Evolutionary conservation across 331 rosid species (phyloP).

Genomic region (Malus hybrid): DNA sequence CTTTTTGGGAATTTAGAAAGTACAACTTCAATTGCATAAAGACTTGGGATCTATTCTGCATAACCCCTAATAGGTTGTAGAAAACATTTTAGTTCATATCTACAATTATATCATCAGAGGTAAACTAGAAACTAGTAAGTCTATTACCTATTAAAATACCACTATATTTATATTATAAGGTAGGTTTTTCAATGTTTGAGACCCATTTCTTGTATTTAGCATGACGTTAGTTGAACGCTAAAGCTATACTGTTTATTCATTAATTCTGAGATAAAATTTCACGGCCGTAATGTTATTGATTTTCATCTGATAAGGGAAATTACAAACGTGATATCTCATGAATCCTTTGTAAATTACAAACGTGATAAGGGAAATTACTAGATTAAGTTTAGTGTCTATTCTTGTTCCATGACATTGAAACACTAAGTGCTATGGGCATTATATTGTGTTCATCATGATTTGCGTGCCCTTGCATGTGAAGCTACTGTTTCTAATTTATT

Average conservation of each 20-base stretch:
- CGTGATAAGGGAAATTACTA: too few species aligned
- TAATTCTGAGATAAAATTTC: background rate
- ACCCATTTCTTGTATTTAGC: background rate
- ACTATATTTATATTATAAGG: background rate
- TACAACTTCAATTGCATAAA: background rate
- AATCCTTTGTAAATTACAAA: background rate
- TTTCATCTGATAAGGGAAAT: background rate
- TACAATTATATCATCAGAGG: background rate
- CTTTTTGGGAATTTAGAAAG: slow-evolving; percentile 5
- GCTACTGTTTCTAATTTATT: slow-evolving; percentile 1
- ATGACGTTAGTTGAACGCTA: background rate
- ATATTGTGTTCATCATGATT: background rate
- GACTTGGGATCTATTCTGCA: background rate
- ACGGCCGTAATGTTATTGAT: background rate
- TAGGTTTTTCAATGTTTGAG: background rate
- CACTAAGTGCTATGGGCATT: background rate
- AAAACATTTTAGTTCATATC: background rate
- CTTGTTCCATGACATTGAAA: background rate
- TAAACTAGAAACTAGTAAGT: background rate
- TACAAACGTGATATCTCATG: background rate
- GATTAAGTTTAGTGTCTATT: background rate
- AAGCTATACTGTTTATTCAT: background rate
- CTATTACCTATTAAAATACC: background rate
- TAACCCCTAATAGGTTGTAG: background rate
- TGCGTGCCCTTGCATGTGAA: background rate